These are phyloP conservation scores for Syncephalastrum racemosum DNA, from an alignment of 371 early-diverging fungal species.

Conservation along the genomic window DNA sequence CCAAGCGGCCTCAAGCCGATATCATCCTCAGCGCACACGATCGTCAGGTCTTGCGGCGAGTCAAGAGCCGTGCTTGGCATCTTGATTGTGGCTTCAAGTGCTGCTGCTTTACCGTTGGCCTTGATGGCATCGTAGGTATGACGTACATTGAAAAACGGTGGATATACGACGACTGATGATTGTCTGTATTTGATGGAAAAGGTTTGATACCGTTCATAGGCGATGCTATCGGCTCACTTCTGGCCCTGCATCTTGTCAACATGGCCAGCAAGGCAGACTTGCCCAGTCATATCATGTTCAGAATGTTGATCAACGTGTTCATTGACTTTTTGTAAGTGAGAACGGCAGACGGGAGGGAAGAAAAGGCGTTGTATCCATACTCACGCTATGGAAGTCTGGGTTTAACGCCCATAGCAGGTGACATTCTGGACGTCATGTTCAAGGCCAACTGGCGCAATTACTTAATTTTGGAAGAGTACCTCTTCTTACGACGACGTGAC, in stretches of 20 bases:
- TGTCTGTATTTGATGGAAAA: slow-evolving; percentile 10
- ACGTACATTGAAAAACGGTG: neutral
- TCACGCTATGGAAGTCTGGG: slow-evolving; percentile 26
- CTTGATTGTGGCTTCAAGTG: slow-evolving; percentile 42
- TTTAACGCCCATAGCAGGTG: slow-evolving; percentile 48
- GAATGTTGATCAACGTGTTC: slow-evolving; percentile 47
- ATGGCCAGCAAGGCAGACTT: slow-evolving; percentile 36
- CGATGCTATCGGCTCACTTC: slow-evolving; percentile 37
- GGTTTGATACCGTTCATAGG: slow-evolving; percentile 53
- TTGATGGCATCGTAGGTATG: slow-evolving; percentile 53
- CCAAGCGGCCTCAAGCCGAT: slow-evolving; percentile 21
- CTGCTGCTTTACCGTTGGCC: slow-evolving; percentile 47
- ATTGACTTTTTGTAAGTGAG: slow-evolving; percentile 39
- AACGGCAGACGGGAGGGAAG: neutral
- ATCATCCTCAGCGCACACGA: slow-evolving; percentile 32
- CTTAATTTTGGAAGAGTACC: slow-evolving; percentile 41
- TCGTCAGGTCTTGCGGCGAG: slow-evolving; percentile 27
- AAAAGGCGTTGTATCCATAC: neutral
- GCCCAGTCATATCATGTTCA: slow-evolving; percentile 30
- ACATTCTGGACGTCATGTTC: slow-evolving; percentile 48
- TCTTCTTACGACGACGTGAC: slow-evolving; percentile 40
- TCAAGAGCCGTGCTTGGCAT: slow-evolving; percentile 39
- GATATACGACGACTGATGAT: neutral
- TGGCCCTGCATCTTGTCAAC: slow-evolving; percentile 40
- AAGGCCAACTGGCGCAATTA: slow-evolving; percentile 53